Evolutionary conservation across 2,329 filamentous ascomycete species (phyloP).

Genomic region (Endothia cerciana): DNA sequence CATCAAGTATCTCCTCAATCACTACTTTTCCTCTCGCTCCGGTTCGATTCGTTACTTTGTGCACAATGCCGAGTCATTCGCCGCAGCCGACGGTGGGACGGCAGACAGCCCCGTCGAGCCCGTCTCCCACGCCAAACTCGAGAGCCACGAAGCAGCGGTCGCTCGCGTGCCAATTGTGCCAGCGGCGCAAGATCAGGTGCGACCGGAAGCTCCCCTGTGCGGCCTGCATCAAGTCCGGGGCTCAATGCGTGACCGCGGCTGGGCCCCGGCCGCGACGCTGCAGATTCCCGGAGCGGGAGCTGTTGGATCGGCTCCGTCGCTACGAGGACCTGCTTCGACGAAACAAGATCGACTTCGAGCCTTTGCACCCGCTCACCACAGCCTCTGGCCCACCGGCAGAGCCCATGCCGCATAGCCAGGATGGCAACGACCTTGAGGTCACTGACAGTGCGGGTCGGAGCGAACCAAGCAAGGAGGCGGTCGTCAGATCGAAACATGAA

Average conservation of each 20-base stretch:
- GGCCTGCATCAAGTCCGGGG: conserved; percentile 51
- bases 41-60: background rate
- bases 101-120: background rate
- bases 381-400: conserved; percentile 21
- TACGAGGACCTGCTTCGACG: conserved; percentile 62
- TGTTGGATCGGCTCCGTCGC: conserved; percentile 58
- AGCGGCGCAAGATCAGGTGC: conserved; percentile 68
- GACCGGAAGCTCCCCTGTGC: conserved; percentile 62
- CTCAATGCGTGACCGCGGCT: conserved; percentile 48
- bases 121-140: background rate
- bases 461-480: conserved; percentile 27
- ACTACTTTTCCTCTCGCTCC: background rate
- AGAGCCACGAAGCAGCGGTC: conserved; percentile 25
- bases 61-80: background rate
- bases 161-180: conserved; percentile 61
- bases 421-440: background rate
- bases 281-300: conserved; percentile 59
- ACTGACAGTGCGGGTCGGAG: conserved; percentile 26
- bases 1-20: accelerated
- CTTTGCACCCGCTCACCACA: conserved; percentile 37
- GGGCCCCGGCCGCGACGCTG: conserved; percentile 44
- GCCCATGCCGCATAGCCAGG: background rate
- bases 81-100: background rate
- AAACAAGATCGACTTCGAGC: conserved; percentile 59
- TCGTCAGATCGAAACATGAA: background rate